phyloP scores from a whole-genome alignment of 2,329 filamentous ascomycete genomes.

The Sphaerostilbella broomeana region DNA sequence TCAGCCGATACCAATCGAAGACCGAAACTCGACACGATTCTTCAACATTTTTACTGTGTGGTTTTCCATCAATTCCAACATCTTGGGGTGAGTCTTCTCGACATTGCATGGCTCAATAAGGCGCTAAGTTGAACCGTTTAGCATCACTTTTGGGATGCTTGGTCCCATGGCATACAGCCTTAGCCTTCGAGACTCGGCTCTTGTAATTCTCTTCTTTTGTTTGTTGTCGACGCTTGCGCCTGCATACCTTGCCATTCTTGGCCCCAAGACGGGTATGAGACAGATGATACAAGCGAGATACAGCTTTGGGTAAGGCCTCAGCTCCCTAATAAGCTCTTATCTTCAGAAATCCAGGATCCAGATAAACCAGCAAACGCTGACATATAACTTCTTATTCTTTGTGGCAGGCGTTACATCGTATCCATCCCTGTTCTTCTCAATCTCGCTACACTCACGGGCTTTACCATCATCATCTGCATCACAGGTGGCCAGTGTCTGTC shows the following conservation, averaged over 20 bases:
- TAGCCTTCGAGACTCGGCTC: slow-evolving; percentile 46
- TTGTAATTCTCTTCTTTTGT: slow-evolving; percentile 59
- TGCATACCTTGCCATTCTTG: slow-evolving; percentile 51
- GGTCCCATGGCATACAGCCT: slow-evolving; percentile 50
- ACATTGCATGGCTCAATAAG: background rate
- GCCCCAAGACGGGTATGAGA: slow-evolving; percentile 56
- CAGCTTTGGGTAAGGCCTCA: slow-evolving; percentile 53
- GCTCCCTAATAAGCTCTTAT: no score
- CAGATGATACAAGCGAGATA: slow-evolving; percentile 61
- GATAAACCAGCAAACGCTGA: no score
- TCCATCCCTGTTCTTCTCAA: slow-evolving; percentile 56
- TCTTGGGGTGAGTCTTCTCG: slow-evolving; percentile 32
- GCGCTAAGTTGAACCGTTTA: slow-evolving; percentile 17
- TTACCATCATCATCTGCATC: slow-evolving; percentile 55
- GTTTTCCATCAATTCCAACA: slow-evolving; percentile 44
- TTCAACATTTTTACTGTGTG: slow-evolving; percentile 43
- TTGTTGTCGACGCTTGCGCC: slow-evolving; percentile 47
- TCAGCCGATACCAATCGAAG: slow-evolving; percentile 35
- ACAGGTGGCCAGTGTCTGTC: slow-evolving; percentile 54
- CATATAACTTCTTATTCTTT: slow-evolving; percentile 4
- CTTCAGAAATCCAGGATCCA: no score
- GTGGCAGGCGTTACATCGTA: slow-evolving; percentile 49
- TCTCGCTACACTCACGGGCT: slow-evolving; percentile 56
- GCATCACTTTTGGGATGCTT: slow-evolving; percentile 58
- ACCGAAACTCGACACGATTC: slow-evolving; percentile 34